Evolutionary conservation across 352 stramenopile species (phyloP).

Genomic region (Globisporangium canariense): DNA sequence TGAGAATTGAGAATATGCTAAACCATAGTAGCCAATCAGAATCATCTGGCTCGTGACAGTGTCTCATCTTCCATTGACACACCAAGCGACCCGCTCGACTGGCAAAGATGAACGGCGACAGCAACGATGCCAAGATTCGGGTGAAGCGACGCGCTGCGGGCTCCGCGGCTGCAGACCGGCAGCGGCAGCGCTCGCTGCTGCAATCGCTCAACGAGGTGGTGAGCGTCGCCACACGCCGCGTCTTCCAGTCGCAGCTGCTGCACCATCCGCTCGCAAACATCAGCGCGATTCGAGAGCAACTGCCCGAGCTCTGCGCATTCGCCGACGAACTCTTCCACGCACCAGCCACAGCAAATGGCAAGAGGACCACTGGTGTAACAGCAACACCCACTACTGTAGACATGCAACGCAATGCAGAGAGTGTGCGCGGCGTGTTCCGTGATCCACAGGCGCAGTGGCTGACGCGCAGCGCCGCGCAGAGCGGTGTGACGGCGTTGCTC

Average conservation of each 20-base stretch:
- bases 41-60: neutral
- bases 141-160: neutral
- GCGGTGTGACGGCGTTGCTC: slow-evolving; percentile 44
- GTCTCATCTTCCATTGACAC: neutral
- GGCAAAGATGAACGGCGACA: neutral
- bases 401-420: neutral
- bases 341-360: neutral
- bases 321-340: slow-evolving; percentile 24
- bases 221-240: slow-evolving; percentile 34
- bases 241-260: slow-evolving; percentile 45
- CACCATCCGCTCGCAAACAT: slow-evolving; percentile 19
- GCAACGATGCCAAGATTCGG: neutral
- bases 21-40: neutral
- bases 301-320: slow-evolving; percentile 47
- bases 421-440: slow-evolving; percentile 30
- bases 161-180: neutral
- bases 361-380: neutral
- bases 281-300: slow-evolving; percentile 28
- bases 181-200: slow-evolving; percentile 4
- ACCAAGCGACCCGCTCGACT: neutral
- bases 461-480: slow-evolving; percentile 50
- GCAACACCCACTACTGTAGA: neutral
- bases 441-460: slow-evolving; percentile 53
- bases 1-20: neutral
- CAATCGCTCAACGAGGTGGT: slow-evolving; percentile 41